phyloP scores from a whole-genome alignment of 495 filamentous ascomycete genomes.

The Hypoxylon crocopeplum region DNA sequence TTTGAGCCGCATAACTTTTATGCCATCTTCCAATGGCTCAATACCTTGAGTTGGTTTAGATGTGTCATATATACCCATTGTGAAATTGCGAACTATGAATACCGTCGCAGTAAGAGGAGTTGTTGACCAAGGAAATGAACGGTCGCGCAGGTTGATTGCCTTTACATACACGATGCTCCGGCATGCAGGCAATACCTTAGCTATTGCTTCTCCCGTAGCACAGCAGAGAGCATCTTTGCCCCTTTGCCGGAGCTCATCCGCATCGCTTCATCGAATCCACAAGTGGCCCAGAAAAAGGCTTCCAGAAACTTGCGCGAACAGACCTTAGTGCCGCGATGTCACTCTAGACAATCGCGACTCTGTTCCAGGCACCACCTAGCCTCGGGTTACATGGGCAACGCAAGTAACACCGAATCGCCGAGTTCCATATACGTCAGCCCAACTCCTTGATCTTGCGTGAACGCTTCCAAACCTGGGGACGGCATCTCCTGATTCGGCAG shows the following conservation, averaged over 20 bases:
- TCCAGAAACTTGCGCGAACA: slow-evolving; percentile 21
- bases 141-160: too few species aligned
- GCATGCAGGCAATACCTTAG: too few species aligned
- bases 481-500: slow-evolving; percentile 27
- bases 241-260: neutral
- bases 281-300: slow-evolving; percentile 11
- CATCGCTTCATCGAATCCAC: neutral
- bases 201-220: too few species aligned
- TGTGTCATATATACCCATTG: slow-evolving; percentile 3
- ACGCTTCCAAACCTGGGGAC: slow-evolving; percentile 8
- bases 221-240: neutral
- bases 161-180: too few species aligned
- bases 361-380: neutral
- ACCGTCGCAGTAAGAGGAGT: neutral
- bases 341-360: slow-evolving; percentile 3
- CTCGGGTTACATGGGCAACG: neutral
- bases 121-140: too few species aligned
- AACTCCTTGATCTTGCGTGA: slow-evolving; percentile 13
- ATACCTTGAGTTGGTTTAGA: neutral
- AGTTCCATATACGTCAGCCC: slow-evolving; percentile 14
- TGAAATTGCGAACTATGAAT: neutral
- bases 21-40: neutral
- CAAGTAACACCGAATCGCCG: slow-evolving; percentile 27
- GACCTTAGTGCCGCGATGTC: slow-evolving; percentile 20
- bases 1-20: slow-evolving; percentile 33